phyloP scores from a whole-genome alignment of 106 monocot species.

The Dendrobium chrysotoxum region DNA sequence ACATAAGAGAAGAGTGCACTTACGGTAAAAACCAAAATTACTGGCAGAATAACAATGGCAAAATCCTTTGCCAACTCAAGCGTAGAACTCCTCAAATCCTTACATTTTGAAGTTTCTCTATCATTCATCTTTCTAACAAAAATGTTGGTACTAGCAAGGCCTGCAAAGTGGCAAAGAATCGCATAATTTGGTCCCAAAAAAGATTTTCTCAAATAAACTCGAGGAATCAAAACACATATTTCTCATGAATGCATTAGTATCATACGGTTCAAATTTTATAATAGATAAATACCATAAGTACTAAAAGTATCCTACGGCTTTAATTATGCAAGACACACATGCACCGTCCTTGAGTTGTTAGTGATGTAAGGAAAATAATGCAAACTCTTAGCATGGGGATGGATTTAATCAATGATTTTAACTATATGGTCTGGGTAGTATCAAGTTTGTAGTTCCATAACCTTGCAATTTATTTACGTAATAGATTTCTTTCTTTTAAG shows the following conservation, averaged over 20 bases:
- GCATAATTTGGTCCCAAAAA: background rate
- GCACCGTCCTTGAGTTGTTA: background rate
- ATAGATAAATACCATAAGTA: too few relatives aligned
- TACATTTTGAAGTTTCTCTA: conserved; percentile 8
- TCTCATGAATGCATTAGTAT: background rate
- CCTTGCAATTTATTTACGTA: background rate
- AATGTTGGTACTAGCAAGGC: conserved; percentile 7
- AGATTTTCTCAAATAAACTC: background rate
- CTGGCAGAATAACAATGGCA: conserved; percentile 47
- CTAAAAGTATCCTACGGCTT: too few relatives aligned
- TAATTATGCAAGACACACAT: background rate
- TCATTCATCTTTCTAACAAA: conserved; percentile 34
- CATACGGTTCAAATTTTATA: background rate
- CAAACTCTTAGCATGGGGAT: background rate
- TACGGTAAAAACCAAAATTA: conserved; percentile 73
- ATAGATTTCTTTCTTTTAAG: background rate
- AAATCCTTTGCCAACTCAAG: conserved; percentile 46
- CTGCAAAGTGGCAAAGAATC: conserved; percentile 15
- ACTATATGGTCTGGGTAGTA: background rate
- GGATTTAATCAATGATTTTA: background rate
- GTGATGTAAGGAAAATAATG: background rate
- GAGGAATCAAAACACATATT: background rate
- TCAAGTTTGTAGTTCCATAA: background rate
- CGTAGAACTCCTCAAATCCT: conserved; percentile 31
- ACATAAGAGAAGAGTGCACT: conserved; percentile 6